Evolutionary conservation across 2,329 filamentous ascomycete genomes (phyloP), one percentile per base, ranked within the genome.

Genomic region (Aspergillus arachidicola): DNA sequence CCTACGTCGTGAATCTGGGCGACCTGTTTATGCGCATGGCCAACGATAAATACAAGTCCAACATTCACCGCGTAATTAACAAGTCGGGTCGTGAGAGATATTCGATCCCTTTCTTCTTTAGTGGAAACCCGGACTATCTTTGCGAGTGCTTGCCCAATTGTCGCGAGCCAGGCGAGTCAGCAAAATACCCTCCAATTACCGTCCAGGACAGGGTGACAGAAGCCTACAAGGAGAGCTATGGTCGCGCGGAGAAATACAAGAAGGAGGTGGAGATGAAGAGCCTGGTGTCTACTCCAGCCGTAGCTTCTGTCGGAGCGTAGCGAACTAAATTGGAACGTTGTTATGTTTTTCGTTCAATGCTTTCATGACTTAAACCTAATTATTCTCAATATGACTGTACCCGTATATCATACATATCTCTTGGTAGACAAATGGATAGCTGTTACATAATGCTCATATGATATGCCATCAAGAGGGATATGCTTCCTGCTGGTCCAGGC

Each of bases 121-220:
- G 71, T n/a, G 78, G 79, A 1, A 81, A 82, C 53, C 79, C 79
- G 1, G 79, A 81, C 58, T 81, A 78, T 61, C 62, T 79, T 9
- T 78, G 81, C 54, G 68, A 77, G 61, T 81, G 80, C 62, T 64
- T 82, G 60, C 80, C 80, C 1, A 80, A 79, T 56, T 82, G 79
- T 63, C 72, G 72, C 3, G 38, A 7, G 2, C 38, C 38, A 7
- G 38, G 7, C 3, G 38, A 41, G 16, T 7, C 38, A n/a, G 38
- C 38, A 6, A 41, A 41, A 41, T 41, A 41, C 38, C 38, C 38
- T 9, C 38, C 38, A 2, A 41, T 41, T 19, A 41, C 38, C 16
- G 38, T 41, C 38, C 38, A 41, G 38, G 38, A 41, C 1, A n/a
- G 38, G 7, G 38, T 41, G 9, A 41, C 38, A 9, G 38, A 41